Evolutionary conservation across 805 yeast species (phyloP), one percentile per base, ranked within the genome.

Genomic region (Myxozyma udenii): DNA sequence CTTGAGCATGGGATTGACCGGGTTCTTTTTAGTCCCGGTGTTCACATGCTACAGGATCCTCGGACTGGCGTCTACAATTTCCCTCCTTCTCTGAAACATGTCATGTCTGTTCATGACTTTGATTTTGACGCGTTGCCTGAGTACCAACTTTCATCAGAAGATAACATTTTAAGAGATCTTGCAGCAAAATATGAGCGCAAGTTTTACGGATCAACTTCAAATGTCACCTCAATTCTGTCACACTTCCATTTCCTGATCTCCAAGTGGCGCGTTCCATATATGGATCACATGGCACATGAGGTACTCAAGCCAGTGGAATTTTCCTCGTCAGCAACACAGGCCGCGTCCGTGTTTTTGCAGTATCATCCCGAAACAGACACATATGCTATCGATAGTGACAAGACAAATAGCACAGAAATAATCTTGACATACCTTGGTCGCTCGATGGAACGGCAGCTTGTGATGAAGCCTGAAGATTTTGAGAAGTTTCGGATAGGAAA

Each of bases 151-250:
- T 82, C 95, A 0, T 78, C 86, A 2, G 78, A 78, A 61, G 96
- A 91, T 69, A 54, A 64, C 11, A 63, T 62, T 0, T 71, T 91
- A 42, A 61, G 77, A 0, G 47, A 71, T 3, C 66, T 84, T 7
- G 82, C 91, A 0, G 58, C 61, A 5, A 55, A 66, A 14, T 25
- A 64, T 5, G 60, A 63, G 16, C 55, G 55, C 26, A 64, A 67
- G 50, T 91, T 75, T 64, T 79, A 78, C 51, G 85, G 95, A 1
- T 88, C 96, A 1, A 89, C 98, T 0, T 85, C 95, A 18, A 85
- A 96, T 1, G 78, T 91, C 86, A 90, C 98, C 0, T 75, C 83
- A 1, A 69, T 83, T 0, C 73, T 91, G 41, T 74, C 82, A 2
- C 95, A 89, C 44, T 71, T 91, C 52, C 96, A 93, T 68, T 75